Percentiles rank a stretch among this genome's conserved stretches.
Evolutionary conservation across 106 monocot genomes (phyloP).

Genomic region (Alisma plantagoaquatica): DNA sequence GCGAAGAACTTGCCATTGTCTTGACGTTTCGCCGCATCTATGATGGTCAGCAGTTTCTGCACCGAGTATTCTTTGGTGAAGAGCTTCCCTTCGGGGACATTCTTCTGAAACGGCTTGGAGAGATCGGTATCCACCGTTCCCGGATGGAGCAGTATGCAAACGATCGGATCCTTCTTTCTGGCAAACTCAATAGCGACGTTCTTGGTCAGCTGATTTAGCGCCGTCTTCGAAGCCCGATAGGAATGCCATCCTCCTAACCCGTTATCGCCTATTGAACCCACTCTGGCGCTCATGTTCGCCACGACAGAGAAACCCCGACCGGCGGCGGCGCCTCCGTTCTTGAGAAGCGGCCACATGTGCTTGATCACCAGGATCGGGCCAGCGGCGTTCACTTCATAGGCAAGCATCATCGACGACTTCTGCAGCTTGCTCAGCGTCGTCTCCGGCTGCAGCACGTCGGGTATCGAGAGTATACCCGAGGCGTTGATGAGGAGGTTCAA

Average conservation of each 20-base stretch:
- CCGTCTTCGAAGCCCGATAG: slow-evolving; percentile 85
- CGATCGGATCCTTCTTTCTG: slow-evolving; percentile 74
- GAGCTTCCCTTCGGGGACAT: slow-evolving; percentile 72
- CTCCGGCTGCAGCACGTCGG: slow-evolving; percentile 83
- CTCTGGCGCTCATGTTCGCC: slow-evolving; percentile 91
- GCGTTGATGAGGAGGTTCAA: slow-evolving; percentile 91
- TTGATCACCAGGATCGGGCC: slow-evolving; percentile 91
- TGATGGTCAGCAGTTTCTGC: slow-evolving; percentile 58
- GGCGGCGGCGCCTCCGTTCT: slow-evolving; percentile 58
- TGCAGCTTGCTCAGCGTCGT: slow-evolving; percentile 77
- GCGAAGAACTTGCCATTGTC: slow-evolving; percentile 98
- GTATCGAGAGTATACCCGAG: slow-evolving; percentile 83
- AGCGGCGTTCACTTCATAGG: slow-evolving; percentile 88
- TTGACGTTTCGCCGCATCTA: slow-evolving; percentile 42
- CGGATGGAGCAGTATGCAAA: slow-evolving; percentile 87
- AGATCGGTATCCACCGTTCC: slow-evolving; percentile 96
- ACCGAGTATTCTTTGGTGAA: slow-evolving; percentile 84
- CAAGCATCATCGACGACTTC: slow-evolving; percentile 78
- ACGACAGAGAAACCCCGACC: slow-evolving; percentile 56
- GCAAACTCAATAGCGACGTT: slow-evolving; percentile 69
- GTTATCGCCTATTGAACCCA: slow-evolving; percentile 90
- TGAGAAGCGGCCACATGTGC: slow-evolving; percentile 95
- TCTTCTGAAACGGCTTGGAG: slow-evolving; percentile 82
- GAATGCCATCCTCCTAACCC: slow-evolving; percentile 93
- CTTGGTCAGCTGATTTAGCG: slow-evolving; percentile 93